Base-by-base conservation (phyloP, 768 basidiomycete species). In the Auricularia sp. region DNA sequence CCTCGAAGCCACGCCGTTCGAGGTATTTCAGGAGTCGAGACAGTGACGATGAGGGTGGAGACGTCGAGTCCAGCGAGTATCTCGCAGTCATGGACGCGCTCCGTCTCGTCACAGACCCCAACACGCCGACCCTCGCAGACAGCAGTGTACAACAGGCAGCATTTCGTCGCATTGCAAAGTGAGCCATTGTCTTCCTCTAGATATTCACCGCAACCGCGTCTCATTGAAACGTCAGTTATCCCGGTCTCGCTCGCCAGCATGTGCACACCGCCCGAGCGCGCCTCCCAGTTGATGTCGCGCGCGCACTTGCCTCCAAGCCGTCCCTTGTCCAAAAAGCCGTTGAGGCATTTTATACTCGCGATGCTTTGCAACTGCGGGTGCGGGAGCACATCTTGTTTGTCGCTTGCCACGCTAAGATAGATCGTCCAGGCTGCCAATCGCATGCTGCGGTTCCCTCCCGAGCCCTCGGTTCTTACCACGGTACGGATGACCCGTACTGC, bases 341-440 rank as follows among this genome's bases (percentile, higher is more conserved):
- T 3, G 94, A 95, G 74, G 83, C 90, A 3, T 99, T 99, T 74
- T 99, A 99, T 74, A 97, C 94, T 3, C 83, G 97, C 62, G 97
- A 98, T 77, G 90, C 91, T 1, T 79, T 88, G 14, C 93, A 95
- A 73, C 78, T 98, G 63, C 86, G 94, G 44, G 92, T 96, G 74
- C 74, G 87, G 74, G 53, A 39, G 23, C 36, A 42, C 43, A 3
- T 6, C 0, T 23, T 5, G 7, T 6, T 60, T 10, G 64, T 7
- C 61, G 34, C 12, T 62, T 35, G 61, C 66, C 58, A 12, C 61
- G 35, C 51, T 61, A 21, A n/a, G 44, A 16, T 33, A 60, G n/a
- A 7, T 34, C 56, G 12, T 12, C 11, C 4, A 96, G 93, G 83
- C 87, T 44, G 92, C 89, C 11, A 88, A 95, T 72, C 84, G 86